phyloP scores from a whole-genome alignment of 129 eudicot species.

The Oenanthe sinensis region DNA sequence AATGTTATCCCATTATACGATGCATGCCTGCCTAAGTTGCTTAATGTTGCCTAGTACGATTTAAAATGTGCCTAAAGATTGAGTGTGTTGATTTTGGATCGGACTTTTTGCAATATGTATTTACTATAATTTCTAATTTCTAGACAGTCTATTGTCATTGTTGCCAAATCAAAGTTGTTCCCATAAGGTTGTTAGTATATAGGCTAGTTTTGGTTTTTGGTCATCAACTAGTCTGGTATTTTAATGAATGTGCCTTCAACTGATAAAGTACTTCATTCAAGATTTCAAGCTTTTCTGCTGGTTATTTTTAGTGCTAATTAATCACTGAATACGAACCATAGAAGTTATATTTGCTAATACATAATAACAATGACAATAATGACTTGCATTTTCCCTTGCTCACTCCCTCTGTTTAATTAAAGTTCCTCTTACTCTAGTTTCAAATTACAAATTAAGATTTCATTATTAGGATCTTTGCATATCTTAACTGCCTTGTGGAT shows the following conservation, averaged over 20 bases:
- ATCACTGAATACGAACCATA: background rate
- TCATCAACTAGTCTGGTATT: background rate
- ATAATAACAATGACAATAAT: background rate
- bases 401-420: background rate
- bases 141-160: background rate
- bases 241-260: background rate
- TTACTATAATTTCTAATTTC: background rate
- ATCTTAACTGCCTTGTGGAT: background rate
- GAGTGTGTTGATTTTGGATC: background rate
- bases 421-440: background rate
- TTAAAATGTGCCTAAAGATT: background rate
- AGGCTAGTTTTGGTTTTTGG: background rate
- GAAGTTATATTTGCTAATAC: background rate
- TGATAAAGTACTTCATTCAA: background rate
- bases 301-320: background rate
- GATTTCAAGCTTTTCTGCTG: background rate
- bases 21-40: constrained; percentile 1
- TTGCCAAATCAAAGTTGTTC: background rate
- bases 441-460: background rate
- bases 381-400: background rate
- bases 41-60: background rate
- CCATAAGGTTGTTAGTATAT: background rate
- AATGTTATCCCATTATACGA: background rate
- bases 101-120: background rate
- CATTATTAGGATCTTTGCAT: background rate